Evolutionary conservation across 805 yeast species (phyloP).

Genomic region (Schwanniomyces yamadae): DNA sequence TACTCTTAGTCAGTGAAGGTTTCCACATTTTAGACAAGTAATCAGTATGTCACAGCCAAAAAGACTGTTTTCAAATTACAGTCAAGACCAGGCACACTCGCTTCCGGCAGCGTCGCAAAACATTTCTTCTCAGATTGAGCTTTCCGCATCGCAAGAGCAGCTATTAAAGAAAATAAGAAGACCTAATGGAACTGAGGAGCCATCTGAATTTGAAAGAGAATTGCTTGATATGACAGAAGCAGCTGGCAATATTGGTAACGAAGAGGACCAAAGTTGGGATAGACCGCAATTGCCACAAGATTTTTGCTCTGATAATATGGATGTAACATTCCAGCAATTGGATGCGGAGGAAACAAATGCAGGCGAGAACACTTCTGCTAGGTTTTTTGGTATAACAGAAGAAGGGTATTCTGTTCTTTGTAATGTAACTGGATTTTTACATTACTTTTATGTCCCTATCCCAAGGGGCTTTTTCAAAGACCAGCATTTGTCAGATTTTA

Average conservation of each 20-base stretch:
- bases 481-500: slow-evolving; percentile 49
- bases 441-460: slow-evolving; percentile 88
- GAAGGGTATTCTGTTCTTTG: slow-evolving; percentile 88
- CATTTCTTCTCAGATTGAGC: slow-evolving; percentile 20
- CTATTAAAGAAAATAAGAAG: slow-evolving; percentile 33
- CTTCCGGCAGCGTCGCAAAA: slow-evolving; percentile 31
- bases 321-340: slow-evolving; percentile 81
- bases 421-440: slow-evolving; percentile 83
- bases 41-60: slow-evolving; percentile 10
- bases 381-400: slow-evolving; percentile 90
- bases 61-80: slow-evolving; percentile 10
- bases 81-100: slow-evolving; percentile 29
- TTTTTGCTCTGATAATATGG: slow-evolving; percentile 48
- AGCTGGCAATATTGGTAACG: slow-evolving; percentile 22
- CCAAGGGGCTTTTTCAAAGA: slow-evolving; percentile 70
- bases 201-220: slow-evolving; percentile 42
- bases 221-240: slow-evolving; percentile 36
- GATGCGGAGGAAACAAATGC: slow-evolving; percentile 85
- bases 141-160: slow-evolving; percentile 30
- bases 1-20: background rate
- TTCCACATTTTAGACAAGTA: background rate
- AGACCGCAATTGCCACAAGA: slow-evolving; percentile 56
- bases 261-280: slow-evolving; percentile 44
- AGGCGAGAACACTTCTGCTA: slow-evolving; percentile 60
- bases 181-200: slow-evolving; percentile 34